Evolutionary conservation across 2,329 filamentous ascomycete genomes (phyloP).

Genomic region (Trichoderma sp.): DNA sequence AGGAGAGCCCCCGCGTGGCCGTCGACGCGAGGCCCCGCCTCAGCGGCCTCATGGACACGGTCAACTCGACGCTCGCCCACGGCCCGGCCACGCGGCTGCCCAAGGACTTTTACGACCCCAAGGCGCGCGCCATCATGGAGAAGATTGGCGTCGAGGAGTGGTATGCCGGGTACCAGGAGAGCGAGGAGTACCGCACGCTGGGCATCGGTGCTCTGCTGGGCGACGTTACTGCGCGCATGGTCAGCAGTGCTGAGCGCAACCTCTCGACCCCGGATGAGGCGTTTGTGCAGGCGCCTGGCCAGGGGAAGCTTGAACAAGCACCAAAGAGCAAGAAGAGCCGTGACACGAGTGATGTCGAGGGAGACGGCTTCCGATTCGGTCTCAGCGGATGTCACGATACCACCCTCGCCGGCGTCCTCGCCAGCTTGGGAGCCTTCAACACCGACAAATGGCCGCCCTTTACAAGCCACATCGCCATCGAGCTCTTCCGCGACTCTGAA

Average conservation of each 20-base stretch:
- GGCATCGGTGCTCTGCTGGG: constrained; percentile 86
- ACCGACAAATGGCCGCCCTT: constrained; percentile 84
- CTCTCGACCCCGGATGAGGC: constrained; percentile 53
- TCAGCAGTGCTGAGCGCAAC: constrained; percentile 60
- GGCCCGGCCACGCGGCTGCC: constrained; percentile 74
- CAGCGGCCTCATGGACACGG: constrained; percentile 89
- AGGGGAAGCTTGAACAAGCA: constrained; percentile 4
- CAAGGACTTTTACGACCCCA: constrained; percentile 81
- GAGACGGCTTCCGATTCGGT: constrained; percentile 66
- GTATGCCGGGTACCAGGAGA: constrained; percentile 86
- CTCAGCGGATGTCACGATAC: constrained; percentile 92
- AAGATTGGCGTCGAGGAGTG: constrained; percentile 88
- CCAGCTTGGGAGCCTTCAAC: constrained; percentile 78
- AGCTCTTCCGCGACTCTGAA: constrained; percentile 72
- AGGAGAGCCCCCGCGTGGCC: constrained; percentile 67
- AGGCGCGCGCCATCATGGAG: constrained; percentile 68
- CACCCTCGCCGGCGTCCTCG: constrained; percentile 78
- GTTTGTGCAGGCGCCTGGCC: constrained; percentile 45
- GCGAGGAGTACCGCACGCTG: constrained; percentile 81
- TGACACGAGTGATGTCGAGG: constrained; percentile 26
- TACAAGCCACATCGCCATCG: constrained; percentile 87
- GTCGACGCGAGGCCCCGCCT: constrained; percentile 84
- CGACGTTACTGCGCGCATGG: constrained; percentile 79
- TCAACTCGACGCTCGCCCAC: constrained; percentile 88
- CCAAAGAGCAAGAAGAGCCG: not conserved